Conservation (phyloP, 306 rosid species). For the Adenanthera pavonina region DNA sequence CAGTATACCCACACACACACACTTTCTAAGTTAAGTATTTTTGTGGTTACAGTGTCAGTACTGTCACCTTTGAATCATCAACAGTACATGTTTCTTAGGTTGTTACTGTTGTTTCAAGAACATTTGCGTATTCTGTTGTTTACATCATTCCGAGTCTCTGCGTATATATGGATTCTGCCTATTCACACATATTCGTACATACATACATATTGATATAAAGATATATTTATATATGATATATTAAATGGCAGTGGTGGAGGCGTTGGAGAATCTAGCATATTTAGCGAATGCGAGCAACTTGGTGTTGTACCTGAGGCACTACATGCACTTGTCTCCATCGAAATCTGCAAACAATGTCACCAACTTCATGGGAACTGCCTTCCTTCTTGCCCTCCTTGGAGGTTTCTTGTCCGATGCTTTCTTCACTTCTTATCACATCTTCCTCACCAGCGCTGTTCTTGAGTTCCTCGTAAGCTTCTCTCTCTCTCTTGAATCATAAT, state of each 20-base stretch:
- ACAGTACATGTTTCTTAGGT: no score
- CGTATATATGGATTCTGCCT: no score
- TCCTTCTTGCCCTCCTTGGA: slow-evolving; percentile 94
- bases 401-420: slow-evolving; percentile 91
- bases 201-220: no score
- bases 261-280: slow-evolving; percentile 88
- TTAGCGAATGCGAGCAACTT: slow-evolving; percentile 94
- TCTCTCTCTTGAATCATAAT: neutral
- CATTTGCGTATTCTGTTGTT: no score
- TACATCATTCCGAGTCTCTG: neutral
- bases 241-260: slow-evolving; percentile 66
- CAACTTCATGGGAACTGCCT: slow-evolving; percentile 95
- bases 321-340: slow-evolving; percentile 87
- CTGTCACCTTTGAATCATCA: no score
- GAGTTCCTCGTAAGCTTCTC: slow-evolving; percentile 70
- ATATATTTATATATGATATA: neutral
- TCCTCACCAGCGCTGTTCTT: slow-evolving; percentile 78
- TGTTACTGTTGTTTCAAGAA: no score
- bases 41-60: no score
- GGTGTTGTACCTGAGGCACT: slow-evolving; percentile 64
- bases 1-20: no score
- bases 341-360: slow-evolving; percentile 90
- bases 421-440: slow-evolving; percentile 81
- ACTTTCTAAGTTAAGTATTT: no score
- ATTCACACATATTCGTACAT: no score